phyloP scores from a whole-genome alignment of 129 eudicot genomes.

The Deinandra increscens region DNA sequence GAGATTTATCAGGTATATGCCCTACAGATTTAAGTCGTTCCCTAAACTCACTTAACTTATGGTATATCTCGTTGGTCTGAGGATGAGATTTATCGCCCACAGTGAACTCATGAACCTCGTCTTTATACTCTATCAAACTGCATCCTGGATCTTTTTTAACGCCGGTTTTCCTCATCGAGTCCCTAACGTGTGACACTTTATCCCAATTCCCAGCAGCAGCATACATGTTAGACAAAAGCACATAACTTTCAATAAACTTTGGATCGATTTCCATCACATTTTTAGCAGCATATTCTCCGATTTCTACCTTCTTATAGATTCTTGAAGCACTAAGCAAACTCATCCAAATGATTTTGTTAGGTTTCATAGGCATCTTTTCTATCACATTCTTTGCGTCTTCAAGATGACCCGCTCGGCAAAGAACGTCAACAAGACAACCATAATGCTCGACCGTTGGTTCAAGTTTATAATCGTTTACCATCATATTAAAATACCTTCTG shows the following conservation, averaged over 20 bases:
- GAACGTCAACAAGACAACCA: slow-evolving; percentile 87
- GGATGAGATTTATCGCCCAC: slow-evolving; percentile 56
- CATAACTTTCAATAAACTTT: slow-evolving; percentile 62
- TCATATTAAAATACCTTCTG: slow-evolving; percentile 53
- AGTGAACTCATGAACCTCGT: slow-evolving; percentile 41
- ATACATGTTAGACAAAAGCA: slow-evolving; percentile 89
- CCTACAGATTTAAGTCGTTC: slow-evolving; percentile 34
- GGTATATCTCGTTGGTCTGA: slow-evolving; percentile 33
- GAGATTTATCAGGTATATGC: slow-evolving; percentile 35
- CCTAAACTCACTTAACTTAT: slow-evolving; percentile 40
- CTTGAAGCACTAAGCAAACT: slow-evolving; percentile 73
- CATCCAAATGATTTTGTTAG: slow-evolving; percentile 81
- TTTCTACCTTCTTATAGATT: slow-evolving; percentile 52
- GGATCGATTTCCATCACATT: slow-evolving; percentile 60
- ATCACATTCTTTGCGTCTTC: slow-evolving; percentile 65
- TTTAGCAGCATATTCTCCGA: slow-evolving; percentile 57
- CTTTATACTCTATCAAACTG: slow-evolving; percentile 38
- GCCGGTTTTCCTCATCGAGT: slow-evolving; percentile 43
- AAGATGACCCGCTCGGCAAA: slow-evolving; percentile 76
- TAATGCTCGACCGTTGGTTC: slow-evolving; percentile 77
- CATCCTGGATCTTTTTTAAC: slow-evolving; percentile 50
- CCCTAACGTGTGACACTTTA: slow-evolving; percentile 55
- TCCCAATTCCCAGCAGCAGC: slow-evolving; percentile 85
- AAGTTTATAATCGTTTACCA: slow-evolving; percentile 51
- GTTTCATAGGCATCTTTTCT: slow-evolving; percentile 65